Base-by-base conservation (phyloP, 305 asterid genomes). In the Solanum hybrid region DNA sequence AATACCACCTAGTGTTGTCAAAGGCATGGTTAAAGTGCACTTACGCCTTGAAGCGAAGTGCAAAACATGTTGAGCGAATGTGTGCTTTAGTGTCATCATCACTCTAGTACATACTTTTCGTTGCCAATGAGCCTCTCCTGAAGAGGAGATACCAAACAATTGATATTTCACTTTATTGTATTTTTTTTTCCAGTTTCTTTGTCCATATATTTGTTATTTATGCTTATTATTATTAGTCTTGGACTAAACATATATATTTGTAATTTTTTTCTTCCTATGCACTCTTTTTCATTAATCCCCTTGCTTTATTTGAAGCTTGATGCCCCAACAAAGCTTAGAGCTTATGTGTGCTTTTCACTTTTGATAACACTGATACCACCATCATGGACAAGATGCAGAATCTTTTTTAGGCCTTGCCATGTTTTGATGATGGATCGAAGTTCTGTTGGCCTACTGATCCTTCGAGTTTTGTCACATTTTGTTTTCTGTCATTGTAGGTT, bases 401-500 rank as follows among this genome's bases (percentile, higher is more conserved):
- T 85, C 27, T 84, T 19, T 8, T 15, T 82, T 60, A 5, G 38
- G 38, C 87, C 87, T 13, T 45, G 7, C 87, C 73, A 9, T 82
- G 35, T 84, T 84, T 17, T 51, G n/a, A 56, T 19, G 76, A 29
- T 56, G 76, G 45, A 19, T 35, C 24, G 7, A 60, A 32, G n/a
- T 85, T 85, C 31, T 85, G 24, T 85, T 32, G 13, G 77, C 45
- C 13, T 19, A 22, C 76, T 56, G 76, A 31, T 56, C 75, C 77
- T 85, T 85, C 24, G 36, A 60, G 77, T 88, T 89, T 89, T 78
- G 60, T 29, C 90, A 88, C 26, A 14, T 32, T 32, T 76, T 10
- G 36, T 56, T 27, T 89, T 89, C 73, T 89, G 86, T 87, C 51
- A 37, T 86, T 87, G 85, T 95, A 97, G 99, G 99, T 97, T 90